Evolutionary conservation across 306 rosid genomes (phyloP).

Genomic region (Carpinus viminea): DNA sequence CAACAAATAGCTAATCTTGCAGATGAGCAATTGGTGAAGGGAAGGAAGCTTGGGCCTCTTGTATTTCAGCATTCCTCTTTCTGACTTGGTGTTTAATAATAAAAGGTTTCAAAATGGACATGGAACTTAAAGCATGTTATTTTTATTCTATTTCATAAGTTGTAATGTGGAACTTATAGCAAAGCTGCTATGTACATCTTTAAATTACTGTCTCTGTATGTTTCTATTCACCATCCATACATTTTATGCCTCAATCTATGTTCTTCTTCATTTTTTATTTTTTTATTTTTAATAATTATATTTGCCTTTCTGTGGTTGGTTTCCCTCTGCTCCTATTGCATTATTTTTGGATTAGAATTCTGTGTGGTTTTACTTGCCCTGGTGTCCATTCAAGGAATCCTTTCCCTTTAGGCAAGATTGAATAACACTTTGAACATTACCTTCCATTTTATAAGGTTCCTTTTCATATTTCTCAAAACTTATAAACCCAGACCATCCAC

Average conservation of each 20-base stretch:
- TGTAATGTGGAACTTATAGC: conserved; percentile 1
- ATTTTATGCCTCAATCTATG: conserved; percentile 12
- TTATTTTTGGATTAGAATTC: too few relatives aligned
- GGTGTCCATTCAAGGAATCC: too few relatives aligned
- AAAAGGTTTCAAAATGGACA: conserved; percentile 19
- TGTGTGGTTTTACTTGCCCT: too few relatives aligned
- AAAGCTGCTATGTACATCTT: conserved; percentile 6
- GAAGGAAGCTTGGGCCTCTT: conserved; percentile 11
- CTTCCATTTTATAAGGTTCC: too few relatives aligned
- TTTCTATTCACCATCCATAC: conserved; percentile 1
- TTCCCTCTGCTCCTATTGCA: too few relatives aligned
- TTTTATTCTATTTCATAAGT: neutral
- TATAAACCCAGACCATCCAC: too few relatives aligned
- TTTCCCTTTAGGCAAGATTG: too few relatives aligned
- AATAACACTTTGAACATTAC: too few relatives aligned
- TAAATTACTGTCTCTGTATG: conserved; percentile 1
- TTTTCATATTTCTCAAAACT: too few relatives aligned
- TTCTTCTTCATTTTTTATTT: neutral
- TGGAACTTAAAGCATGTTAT: conserved; percentile 24
- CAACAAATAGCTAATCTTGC: conserved; percentile 30
- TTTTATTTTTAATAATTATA: neutral
- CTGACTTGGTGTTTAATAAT: conserved; percentile 20
- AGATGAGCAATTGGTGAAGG: conserved; percentile 40
- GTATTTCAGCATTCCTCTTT: conserved; percentile 17
- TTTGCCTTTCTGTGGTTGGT: neutral